Conservation (phyloP, 257 asterid genomes). For the Parsonsia alboflavescens region DNA sequence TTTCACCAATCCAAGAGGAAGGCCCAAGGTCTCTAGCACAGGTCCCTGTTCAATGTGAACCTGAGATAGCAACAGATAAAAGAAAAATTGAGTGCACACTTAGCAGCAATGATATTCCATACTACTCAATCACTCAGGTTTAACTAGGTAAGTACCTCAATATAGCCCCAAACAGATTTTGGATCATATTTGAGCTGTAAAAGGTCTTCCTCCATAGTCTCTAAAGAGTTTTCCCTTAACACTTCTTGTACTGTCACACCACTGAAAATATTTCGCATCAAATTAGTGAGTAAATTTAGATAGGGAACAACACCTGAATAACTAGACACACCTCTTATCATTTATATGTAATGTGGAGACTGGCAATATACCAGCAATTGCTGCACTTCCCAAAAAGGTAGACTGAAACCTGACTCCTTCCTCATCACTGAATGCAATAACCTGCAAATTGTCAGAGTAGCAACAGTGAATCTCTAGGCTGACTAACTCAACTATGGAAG, state of each 20-base stretch:
- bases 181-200: slow-evolving; percentile 82
- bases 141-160: slow-evolving; percentile 52
- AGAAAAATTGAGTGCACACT: slow-evolving; percentile 12
- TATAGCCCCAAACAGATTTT: slow-evolving; percentile 76
- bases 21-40: slow-evolving; percentile 79
- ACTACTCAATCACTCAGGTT: background rate
- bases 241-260: slow-evolving; percentile 93
- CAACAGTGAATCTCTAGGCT: background rate
- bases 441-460: slow-evolving; percentile 32
- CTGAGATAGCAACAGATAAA: slow-evolving; percentile 37
- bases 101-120: slow-evolving; percentile 3
- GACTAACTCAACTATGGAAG: background rate
- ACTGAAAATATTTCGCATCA: slow-evolving; percentile 52
- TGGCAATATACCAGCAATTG: slow-evolving; percentile 90
- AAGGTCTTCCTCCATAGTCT: slow-evolving; percentile 62
- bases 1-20: slow-evolving; percentile 85
- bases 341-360: slow-evolving; percentile 56
- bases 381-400: slow-evolving; percentile 98
- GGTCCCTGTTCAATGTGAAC: slow-evolving; percentile 99
- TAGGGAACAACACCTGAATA: slow-evolving; percentile 19
- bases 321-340: slow-evolving; percentile 71
- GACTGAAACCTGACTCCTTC: slow-evolving; percentile 98
- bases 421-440: slow-evolving; percentile 95
- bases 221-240: slow-evolving; percentile 60
- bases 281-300: slow-evolving; percentile 20